phyloP scores from a whole-genome alignment of 768 basidiomycete species.

The Kwoniella pini region DNA sequence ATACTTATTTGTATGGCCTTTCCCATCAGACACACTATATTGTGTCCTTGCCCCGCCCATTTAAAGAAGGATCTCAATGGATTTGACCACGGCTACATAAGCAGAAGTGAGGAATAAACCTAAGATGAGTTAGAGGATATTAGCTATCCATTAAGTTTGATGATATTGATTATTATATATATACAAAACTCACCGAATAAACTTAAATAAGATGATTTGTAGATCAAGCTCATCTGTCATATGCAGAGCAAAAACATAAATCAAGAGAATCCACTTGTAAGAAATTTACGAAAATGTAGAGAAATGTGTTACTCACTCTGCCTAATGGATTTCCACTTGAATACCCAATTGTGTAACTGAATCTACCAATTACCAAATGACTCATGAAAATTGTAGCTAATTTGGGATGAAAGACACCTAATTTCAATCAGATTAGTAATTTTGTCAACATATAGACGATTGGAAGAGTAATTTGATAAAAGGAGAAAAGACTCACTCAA shows the following conservation, averaged over 20 bases:
- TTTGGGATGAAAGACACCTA: constrained; percentile 23
- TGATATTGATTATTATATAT: too few species aligned
- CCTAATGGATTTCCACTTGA: constrained; percentile 10
- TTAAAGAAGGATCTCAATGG: not conserved
- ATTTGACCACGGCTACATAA: constrained; percentile 11
- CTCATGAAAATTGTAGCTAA: constrained; percentile 13
- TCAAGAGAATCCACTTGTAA: too few species aligned
- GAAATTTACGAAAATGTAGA: too few species aligned
- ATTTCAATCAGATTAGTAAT: not conserved
- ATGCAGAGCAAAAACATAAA: too few species aligned
- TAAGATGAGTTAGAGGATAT: not conserved
- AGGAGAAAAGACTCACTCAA: constrained; percentile 29
- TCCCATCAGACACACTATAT: too few species aligned
- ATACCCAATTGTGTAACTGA: constrained; percentile 26
- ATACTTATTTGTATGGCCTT: too few species aligned
- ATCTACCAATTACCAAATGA: constrained; percentile 21
- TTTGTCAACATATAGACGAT: not conserved
- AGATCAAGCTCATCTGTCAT: constrained; percentile 5
- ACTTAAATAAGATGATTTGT: constrained; percentile 18
- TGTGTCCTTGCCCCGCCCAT: too few species aligned
- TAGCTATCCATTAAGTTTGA: too few species aligned
- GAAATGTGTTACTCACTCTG: constrained; percentile 21
- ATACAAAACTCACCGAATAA: constrained; percentile 19
- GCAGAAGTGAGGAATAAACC: constrained; percentile 17
- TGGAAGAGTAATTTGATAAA: not conserved